Conservation (phyloP, 306 rosid species). For the Prunus mume region DNA sequence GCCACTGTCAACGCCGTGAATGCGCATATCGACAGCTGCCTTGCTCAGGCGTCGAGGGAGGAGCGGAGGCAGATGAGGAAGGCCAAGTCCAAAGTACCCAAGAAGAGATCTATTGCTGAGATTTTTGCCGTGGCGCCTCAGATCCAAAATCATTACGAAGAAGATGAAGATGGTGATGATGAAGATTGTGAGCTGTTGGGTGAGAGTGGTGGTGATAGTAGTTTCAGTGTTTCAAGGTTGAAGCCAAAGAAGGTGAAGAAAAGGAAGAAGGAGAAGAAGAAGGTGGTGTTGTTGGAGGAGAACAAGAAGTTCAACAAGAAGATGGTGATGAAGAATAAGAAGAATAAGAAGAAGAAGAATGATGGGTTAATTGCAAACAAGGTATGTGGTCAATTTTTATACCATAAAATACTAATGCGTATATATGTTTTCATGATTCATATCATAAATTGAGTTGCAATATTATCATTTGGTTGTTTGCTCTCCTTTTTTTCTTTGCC, state of each 20-base stretch:
- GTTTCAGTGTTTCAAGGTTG: slow-evolving; percentile 16
- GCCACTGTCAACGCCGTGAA: slow-evolving; percentile 58
- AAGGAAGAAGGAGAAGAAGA: slow-evolving; percentile 36
- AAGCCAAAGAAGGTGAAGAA: slow-evolving; percentile 37
- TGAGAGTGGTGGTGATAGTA: background rate
- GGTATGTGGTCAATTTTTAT: slow-evolving; percentile 46
- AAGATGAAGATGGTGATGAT: background rate
- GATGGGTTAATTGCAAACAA: slow-evolving; percentile 36
- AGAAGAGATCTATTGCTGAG: slow-evolving; percentile 87
- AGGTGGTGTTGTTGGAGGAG: slow-evolving; percentile 21
- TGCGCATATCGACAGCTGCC: slow-evolving; percentile 64
- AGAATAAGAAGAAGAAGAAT: slow-evolving; percentile 12
- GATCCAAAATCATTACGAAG: slow-evolving; percentile 35
- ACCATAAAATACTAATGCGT: slow-evolving; percentile 24
- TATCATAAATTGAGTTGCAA: background rate
- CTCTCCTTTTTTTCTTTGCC: slow-evolving; percentile 21
- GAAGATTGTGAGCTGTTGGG: slow-evolving; percentile 24
- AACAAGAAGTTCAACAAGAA: slow-evolving; percentile 21
- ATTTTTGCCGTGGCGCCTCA: slow-evolving; percentile 83
- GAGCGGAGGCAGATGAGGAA: slow-evolving; percentile 42
- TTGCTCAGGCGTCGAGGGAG: slow-evolving; percentile 36
- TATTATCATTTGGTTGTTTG: too few species aligned
- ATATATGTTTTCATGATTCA: background rate
- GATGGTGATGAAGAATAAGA: slow-evolving; percentile 39
- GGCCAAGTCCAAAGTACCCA: slow-evolving; percentile 50